A percentile compares a stretch with the other conserved stretches of the same genome.
phyloP scores from a whole-genome alignment of 768 basidiomycete species.

The Collybia mongolica region DNA sequence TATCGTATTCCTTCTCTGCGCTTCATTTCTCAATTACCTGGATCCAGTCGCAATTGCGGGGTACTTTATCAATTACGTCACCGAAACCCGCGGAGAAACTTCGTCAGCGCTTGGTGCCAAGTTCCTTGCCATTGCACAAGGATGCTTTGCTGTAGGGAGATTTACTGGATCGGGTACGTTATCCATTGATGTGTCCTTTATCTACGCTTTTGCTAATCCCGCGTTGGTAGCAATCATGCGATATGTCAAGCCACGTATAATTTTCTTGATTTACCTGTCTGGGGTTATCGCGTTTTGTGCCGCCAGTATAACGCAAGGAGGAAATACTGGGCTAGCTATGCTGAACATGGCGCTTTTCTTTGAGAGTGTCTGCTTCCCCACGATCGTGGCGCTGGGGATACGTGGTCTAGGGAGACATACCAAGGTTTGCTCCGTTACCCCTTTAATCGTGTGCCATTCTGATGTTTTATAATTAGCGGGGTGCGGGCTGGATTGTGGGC shows the following conservation, averaged over 20 bases:
- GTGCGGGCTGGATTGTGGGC: conserved; percentile 28
- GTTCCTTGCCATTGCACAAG: conserved; percentile 30
- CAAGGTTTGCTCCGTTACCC: conserved; percentile 11
- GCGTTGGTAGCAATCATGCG: conserved; percentile 23
- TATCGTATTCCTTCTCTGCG: not conserved
- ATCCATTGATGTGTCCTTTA: not conserved
- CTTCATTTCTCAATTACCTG: not conserved
- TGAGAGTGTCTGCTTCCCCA: conserved; percentile 34
- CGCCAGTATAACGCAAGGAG: conserved; percentile 27
- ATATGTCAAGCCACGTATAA: conserved; percentile 23
- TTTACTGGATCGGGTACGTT: conserved; percentile 28
- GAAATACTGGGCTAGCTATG: conserved; percentile 28
- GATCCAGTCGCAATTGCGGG: conserved; percentile 26
- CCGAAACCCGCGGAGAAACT: conserved; percentile 23
- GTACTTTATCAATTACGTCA: conserved; percentile 33
- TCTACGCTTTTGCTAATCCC: not conserved
- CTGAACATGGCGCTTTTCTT: conserved; percentile 30
- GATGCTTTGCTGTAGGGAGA: conserved; percentile 28
- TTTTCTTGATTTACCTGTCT: conserved; percentile 27
- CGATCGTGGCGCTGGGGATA: conserved; percentile 31
- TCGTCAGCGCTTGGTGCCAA: conserved; percentile 24
- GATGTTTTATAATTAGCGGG: conserved; percentile 18
- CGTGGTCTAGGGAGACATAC: conserved; percentile 31
- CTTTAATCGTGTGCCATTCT: not conserved
- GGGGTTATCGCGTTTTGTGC: conserved; percentile 26